These are phyloP conservation scores for Pharnaceum exiguum DNA, from an alignment of 148 eudicot genomes.

Conservation along the genomic window DNA sequence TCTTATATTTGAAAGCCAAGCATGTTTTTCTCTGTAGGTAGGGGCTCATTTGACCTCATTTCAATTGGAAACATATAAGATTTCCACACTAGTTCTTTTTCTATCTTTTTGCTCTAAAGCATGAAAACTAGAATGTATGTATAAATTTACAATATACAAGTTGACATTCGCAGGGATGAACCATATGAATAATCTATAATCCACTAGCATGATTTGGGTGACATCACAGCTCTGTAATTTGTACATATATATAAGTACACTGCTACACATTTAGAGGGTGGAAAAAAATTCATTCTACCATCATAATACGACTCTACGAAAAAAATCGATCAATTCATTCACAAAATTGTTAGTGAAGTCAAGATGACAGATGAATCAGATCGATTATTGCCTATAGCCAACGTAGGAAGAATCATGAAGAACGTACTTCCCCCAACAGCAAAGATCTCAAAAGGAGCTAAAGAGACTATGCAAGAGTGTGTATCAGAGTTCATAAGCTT, in stretches of 20 bases:
- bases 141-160: too few relatives aligned
- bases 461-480: conserved; percentile 56
- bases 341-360: background rate
- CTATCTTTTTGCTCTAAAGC: too few relatives aligned
- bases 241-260: background rate
- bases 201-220: conserved; percentile 15
- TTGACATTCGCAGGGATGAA: too few relatives aligned
- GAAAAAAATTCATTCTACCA: background rate
- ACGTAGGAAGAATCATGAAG: conserved; percentile 57
- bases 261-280: background rate
- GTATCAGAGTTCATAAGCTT: conserved; percentile 57
- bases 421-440: conserved; percentile 39
- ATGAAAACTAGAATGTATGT: too few relatives aligned
- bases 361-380: conserved; percentile 33
- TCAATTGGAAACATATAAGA: background rate
- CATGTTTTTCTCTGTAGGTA: background rate
- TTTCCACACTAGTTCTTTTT: background rate
- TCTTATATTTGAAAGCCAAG: background rate
- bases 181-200: conserved; percentile 17
- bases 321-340: background rate
- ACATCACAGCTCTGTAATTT: conserved; percentile 4
- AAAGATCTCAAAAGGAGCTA: conserved; percentile 56
- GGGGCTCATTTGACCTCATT: background rate
- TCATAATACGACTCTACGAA: background rate
- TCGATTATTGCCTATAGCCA: conserved; percentile 42